phyloP scores from a whole-genome alignment of 108 stramenopile species.

The Cyclotella atomus region DNA sequence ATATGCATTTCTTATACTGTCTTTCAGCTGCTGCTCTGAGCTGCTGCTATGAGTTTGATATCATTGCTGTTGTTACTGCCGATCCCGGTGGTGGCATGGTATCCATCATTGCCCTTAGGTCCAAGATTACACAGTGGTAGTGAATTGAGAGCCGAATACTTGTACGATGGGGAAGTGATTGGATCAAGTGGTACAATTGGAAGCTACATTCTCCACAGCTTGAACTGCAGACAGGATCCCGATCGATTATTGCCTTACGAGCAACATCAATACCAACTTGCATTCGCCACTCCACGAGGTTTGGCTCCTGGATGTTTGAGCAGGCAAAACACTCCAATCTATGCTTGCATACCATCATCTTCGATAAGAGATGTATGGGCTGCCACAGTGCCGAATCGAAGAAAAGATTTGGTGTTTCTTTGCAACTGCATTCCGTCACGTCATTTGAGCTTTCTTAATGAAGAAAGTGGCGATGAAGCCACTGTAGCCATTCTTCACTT shows the following conservation, averaged over 20 bases:
- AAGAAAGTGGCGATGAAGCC: conserved; percentile 11
- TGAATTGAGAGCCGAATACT: not conserved
- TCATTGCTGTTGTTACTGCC: no score
- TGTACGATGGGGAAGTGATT: conserved; percentile 45
- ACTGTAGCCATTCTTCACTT: conserved; percentile 38
- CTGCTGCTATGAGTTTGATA: no score
- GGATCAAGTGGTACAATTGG: conserved; percentile 48
- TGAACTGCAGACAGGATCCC: conserved; percentile 16
- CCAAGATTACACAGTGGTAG: not conserved
- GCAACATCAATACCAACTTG: conserved; percentile 18
- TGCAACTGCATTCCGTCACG: conserved; percentile 61
- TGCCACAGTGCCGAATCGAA: conserved; percentile 49
- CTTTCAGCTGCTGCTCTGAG: no score
- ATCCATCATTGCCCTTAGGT: not conserved
- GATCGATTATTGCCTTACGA: not conserved
- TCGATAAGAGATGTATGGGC: conserved; percentile 52
- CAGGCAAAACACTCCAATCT: conserved; percentile 46
- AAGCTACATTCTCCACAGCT: conserved; percentile 28
- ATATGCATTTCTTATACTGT: no score
- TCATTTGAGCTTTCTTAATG: conserved; percentile 17
- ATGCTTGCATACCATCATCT: conserved; percentile 58
- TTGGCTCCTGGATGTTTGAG: conserved; percentile 61
- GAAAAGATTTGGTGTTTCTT: conserved; percentile 67
- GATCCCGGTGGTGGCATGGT: no score
- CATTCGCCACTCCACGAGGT: conserved; percentile 58